Conservation (phyloP, 768 basidiomycete species). For the Suillus weaverae region DNA sequence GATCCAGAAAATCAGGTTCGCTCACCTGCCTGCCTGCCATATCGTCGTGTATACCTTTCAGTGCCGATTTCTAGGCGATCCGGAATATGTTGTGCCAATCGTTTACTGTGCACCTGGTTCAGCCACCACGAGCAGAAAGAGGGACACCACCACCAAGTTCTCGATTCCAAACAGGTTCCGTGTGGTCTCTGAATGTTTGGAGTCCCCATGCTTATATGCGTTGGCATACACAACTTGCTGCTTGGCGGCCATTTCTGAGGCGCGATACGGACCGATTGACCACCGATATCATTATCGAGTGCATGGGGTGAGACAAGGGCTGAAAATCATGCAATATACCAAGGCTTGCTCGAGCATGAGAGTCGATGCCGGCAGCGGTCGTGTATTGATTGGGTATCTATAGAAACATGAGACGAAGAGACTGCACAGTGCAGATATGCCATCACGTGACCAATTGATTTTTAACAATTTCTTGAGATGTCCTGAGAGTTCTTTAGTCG, state of each 20-base stretch:
- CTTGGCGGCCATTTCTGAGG: neutral
- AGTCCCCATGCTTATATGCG: neutral
- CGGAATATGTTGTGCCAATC: too few relatives aligned
- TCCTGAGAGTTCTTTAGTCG: neutral
- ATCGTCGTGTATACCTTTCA: too few relatives aligned
- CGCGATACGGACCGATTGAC: neutral
- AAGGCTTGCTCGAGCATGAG: neutral
- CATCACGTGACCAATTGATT: conserved; percentile 4
- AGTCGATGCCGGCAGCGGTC: neutral
- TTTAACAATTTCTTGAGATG: neutral
- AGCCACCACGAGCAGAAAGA: too few relatives aligned
- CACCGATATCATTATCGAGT: neutral
- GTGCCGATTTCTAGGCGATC: too few relatives aligned
- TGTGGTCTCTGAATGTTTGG: neutral
- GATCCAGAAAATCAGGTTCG: neutral
- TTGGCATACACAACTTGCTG: neutral
- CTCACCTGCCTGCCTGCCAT: neutral
- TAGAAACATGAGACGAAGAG: neutral
- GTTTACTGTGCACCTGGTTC: too few relatives aligned
- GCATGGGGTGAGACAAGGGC: neutral
- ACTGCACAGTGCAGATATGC: neutral
- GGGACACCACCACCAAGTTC: too few relatives aligned
- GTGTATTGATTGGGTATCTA: neutral
- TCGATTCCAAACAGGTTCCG: too few relatives aligned
- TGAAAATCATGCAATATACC: neutral